Base-by-base conservation (phyloP, 371 early-diverging fungal genomes). In the Spraguea lophii region DNA sequence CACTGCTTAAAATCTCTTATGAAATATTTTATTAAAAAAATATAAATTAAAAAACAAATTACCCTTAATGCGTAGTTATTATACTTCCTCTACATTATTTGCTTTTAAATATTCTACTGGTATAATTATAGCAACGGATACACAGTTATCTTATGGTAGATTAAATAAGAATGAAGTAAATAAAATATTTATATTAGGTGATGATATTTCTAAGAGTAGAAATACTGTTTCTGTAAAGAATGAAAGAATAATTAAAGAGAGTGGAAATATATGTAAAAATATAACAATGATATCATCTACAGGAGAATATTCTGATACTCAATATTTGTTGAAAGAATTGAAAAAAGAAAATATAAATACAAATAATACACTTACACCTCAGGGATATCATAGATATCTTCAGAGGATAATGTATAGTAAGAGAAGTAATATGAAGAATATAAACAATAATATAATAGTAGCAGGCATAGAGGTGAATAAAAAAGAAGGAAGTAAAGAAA, bases 341-440 rank as follows among this genome's bases (percentile, higher is more conserved):
- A 27, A 40, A 10, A 21, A 20, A 23, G 49, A 54, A 12, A 57
- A 34, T 13, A 45, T 47, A 30, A 53, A 59, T 16, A 58, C 68
- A 32, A 36, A 39, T 21, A 23, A 37, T 15, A 16, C 36, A 15
- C 22, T 66, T 12, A 52, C 52, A 42, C 48, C 66, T 15, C 44
- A 44, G 13, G 64, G 61, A 21, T 66, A 58, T 42, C 52, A 54
- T 46, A 65, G 62, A 36, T 39, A 68, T 13, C n/a, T 66, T 1
- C 65, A 63, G 38, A 52, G 63, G 15, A 43, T 61, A 12, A 26
- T 68, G 38, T 71, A 71, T 41, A 37, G 35, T 12, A 61, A 57
- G 38, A 46, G 71, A 44, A 54, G 53, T 39, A 40, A 54, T 24
- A 45, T 59, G 19, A 38, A 46, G n/a, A 69, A 65, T 9, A 41